Conservation (phyloP, 2,329 filamentous ascomycete genomes). For the Xenoacremonium recifei region DNA sequence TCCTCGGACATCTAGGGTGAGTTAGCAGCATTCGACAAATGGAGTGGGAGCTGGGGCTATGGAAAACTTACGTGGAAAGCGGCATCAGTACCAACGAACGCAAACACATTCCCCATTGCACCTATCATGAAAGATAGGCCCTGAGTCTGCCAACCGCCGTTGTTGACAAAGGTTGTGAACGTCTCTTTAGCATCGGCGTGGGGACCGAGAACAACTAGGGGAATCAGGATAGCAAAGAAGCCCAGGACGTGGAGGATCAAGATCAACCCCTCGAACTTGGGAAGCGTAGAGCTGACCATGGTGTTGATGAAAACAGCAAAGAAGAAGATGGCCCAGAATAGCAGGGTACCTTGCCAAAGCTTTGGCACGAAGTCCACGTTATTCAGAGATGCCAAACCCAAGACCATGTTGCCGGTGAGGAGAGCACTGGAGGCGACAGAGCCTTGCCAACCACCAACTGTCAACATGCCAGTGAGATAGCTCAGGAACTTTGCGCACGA, state of each 20-base stretch:
- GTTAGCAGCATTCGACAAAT: not conserved
- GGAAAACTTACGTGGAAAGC: constrained; percentile 28
- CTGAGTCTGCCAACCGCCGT: constrained; percentile 41
- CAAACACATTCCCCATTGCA: constrained; percentile 39
- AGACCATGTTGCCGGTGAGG: constrained; percentile 46
- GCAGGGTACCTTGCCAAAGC: constrained; percentile 48
- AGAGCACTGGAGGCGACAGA: constrained; percentile 35
- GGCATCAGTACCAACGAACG: constrained; percentile 31
- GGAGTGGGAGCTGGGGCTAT: too few relatives aligned
- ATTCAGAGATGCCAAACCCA: constrained; percentile 25
- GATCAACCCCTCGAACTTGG: constrained; percentile 49
- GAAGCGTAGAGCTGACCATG: constrained; percentile 41
- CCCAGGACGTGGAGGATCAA: constrained; percentile 46
- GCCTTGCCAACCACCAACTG: constrained; percentile 46
- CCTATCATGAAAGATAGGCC: constrained; percentile 46
- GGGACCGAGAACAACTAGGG: constrained; percentile 29
- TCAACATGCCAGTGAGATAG: constrained; percentile 50
- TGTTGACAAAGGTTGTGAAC: constrained; percentile 43
- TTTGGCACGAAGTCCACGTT: constrained; percentile 36
- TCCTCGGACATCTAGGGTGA: constrained; percentile 42
- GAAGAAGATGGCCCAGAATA: constrained; percentile 46
- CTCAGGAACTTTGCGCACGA: constrained; percentile 51
- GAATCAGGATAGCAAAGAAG: constrained; percentile 32
- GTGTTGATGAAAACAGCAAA: constrained; percentile 51
- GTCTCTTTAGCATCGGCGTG: constrained; percentile 35